Evolutionary conservation across 495 filamentous ascomycete species (phyloP).

Genomic region (Friedmanniomyces simplex): DNA sequence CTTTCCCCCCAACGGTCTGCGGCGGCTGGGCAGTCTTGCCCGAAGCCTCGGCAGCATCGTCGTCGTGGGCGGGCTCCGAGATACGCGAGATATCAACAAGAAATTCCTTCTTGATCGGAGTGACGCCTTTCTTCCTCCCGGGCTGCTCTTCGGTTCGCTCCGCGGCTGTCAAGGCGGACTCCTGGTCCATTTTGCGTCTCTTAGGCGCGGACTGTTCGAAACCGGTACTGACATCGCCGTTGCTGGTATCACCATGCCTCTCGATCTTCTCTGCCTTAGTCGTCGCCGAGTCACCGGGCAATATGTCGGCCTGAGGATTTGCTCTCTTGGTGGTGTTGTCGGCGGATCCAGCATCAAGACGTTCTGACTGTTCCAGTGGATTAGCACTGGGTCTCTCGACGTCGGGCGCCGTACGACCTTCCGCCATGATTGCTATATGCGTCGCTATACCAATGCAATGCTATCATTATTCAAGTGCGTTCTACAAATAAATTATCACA

Average conservation of each 20-base stretch:
- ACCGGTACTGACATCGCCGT: background rate
- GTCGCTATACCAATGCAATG: background rate
- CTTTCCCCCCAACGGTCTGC: conserved; percentile 25
- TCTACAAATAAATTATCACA: no score
- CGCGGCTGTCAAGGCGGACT: conserved; percentile 1
- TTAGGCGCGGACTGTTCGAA: conserved; percentile 45
- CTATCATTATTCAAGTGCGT: background rate
- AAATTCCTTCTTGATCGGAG: conserved; percentile 77
- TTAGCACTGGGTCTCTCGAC: background rate
- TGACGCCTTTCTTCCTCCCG: conserved; percentile 55
- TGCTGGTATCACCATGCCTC: conserved; percentile 8
- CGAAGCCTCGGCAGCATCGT: conserved; percentile 35
- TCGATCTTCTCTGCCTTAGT: conserved; percentile 25
- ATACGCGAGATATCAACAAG: conserved; percentile 20
- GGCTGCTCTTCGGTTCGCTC: conserved; percentile 22
- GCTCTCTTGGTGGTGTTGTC: background rate
- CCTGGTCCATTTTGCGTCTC: conserved; percentile 45
- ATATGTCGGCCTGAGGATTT: conserved; percentile 15
- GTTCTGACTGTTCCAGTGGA: conserved; percentile 10
- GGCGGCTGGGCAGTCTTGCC: conserved; percentile 19
- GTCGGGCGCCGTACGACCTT: background rate
- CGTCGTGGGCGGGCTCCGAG: conserved; percentile 15
- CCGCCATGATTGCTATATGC: background rate
- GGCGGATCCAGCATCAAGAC: conserved; percentile 3
- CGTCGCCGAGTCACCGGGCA: conserved; percentile 21